These are phyloP conservation scores for Chaetomiaceae sp. DNA, from an alignment of 2,329 filamentous ascomycete genomes.

Conservation along the genomic window DNA sequence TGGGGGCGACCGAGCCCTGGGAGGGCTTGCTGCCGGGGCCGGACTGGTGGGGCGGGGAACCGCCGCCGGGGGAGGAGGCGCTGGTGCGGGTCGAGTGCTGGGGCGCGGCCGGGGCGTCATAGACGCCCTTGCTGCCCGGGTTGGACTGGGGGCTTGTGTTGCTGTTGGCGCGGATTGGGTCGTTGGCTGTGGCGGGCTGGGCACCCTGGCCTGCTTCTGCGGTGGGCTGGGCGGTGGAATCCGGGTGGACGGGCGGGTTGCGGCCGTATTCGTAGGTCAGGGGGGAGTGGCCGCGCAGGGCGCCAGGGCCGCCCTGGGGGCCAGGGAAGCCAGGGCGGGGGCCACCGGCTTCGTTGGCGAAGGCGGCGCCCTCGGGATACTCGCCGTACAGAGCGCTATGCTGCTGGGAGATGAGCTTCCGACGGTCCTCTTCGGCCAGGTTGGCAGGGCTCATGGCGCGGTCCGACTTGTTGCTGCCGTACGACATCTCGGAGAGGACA, in stretches of 20 bases:
- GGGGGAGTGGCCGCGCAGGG: slow-evolving; percentile 72
- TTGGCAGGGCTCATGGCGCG: slow-evolving; percentile 75
- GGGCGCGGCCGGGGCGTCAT: slow-evolving; percentile 48
- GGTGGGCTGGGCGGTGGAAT: slow-evolving; percentile 39
- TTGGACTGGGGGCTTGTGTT: slow-evolving; percentile 77
- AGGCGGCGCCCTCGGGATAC: slow-evolving; percentile 62
- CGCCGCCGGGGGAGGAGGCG: slow-evolving; percentile 77
- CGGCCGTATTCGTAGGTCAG: slow-evolving; percentile 64
- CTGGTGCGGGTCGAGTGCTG: slow-evolving; percentile 74
- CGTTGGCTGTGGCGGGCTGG: slow-evolving; percentile 47
- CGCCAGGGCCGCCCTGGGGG: slow-evolving; percentile 56
- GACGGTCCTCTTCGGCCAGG: slow-evolving; percentile 93
- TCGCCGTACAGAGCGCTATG: slow-evolving; percentile 91
- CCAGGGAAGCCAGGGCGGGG: slow-evolving; percentile 63
- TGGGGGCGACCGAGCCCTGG: slow-evolving; percentile 73
- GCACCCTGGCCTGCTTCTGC: slow-evolving; percentile 37
- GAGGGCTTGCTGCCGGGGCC: slow-evolving; percentile 52
- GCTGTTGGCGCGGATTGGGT: slow-evolving; percentile 71
- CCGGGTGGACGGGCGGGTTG: slow-evolving; percentile 46
- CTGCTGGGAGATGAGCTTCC: slow-evolving; percentile 92
- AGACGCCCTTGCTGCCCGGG: slow-evolving; percentile 57
- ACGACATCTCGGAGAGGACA: slow-evolving; percentile 44
- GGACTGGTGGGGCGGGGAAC: slow-evolving; percentile 69
- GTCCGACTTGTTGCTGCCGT: slow-evolving; percentile 65
- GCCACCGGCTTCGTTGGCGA: slow-evolving; percentile 63